phyloP scores from a whole-genome alignment of 345 rosid genomes.

The Noccaea bulbosa region DNA sequence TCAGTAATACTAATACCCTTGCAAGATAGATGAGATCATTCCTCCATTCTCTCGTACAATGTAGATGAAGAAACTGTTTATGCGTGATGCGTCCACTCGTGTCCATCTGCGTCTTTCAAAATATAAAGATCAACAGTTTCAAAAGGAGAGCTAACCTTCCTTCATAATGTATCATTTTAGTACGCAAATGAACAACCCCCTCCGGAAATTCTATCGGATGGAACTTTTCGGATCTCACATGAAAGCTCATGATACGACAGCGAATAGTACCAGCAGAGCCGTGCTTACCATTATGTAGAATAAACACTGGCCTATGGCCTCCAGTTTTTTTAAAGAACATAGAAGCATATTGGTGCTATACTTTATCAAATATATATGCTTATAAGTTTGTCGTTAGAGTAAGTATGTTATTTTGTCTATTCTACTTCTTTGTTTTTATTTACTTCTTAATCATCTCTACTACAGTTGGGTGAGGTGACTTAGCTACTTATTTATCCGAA shows the following conservation, averaged over 20 bases:
- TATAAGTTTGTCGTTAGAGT: too few relatives aligned
- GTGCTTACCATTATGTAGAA: too few relatives aligned
- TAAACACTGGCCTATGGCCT: too few relatives aligned
- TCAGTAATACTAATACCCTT: neutral
- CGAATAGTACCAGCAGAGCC: too few relatives aligned
- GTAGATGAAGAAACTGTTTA: neutral
- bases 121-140: neutral
- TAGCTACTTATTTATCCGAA: too few relatives aligned
- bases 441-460: too few relatives aligned
- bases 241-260: neutral
- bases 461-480: too few relatives aligned
- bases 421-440: too few relatives aligned
- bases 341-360: too few relatives aligned
- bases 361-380: too few relatives aligned
- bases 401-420: too few relatives aligned
- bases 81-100: slow-evolving; percentile 7
- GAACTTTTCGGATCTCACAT: slow-evolving; percentile 15
- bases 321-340: too few relatives aligned
- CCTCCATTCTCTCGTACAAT: neutral
- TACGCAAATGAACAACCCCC: accelerated
- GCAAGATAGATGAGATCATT: accelerated
- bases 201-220: neutral
- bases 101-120: neutral
- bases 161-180: neutral
- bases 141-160: neutral